Evolutionary conservation across 2,329 filamentous ascomycete species (phyloP).

Genomic region (Fusarium sulawesiense): DNA sequence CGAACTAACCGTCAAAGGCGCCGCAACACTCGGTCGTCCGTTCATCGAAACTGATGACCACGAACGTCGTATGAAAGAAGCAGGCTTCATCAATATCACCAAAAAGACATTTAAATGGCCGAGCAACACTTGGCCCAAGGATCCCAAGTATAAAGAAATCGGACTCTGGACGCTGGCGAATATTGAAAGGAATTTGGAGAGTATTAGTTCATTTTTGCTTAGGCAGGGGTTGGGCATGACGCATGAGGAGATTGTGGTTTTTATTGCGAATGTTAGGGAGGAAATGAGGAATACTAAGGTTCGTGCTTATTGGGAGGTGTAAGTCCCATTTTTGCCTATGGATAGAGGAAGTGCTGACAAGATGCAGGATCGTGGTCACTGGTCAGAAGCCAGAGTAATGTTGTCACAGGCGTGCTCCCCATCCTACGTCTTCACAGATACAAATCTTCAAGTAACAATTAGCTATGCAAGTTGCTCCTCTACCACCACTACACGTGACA

Average conservation of each 20-base stretch:
- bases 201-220: conserved; percentile 9
- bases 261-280: conserved; percentile 13
- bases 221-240: conserved; percentile 21
- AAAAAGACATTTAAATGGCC: conserved; percentile 19
- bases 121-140: conserved; percentile 25
- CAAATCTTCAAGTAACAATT: too few relatives aligned
- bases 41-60: conserved; percentile 19
- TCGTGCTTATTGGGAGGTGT: conserved; percentile 29
- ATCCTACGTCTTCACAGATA: too few relatives aligned
- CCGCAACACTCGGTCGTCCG: conserved; percentile 1
- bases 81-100: conserved; percentile 20
- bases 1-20: conserved; percentile 20
- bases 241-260: conserved; percentile 12
- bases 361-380: neutral
- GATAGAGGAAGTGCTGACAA: neutral
- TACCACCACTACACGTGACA: too few relatives aligned
- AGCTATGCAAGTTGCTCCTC: too few relatives aligned
- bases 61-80: conserved; percentile 9
- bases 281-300: conserved; percentile 22
- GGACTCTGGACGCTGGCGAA: conserved; percentile 26
- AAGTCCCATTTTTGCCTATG: neutral
- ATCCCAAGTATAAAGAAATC: conserved; percentile 24
- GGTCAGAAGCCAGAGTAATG: conserved; percentile 20
- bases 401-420: too few relatives aligned
- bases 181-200: conserved; percentile 15